These are phyloP conservation scores for Dioscorea zingiberensis DNA, from an alignment of 106 monocot species.

Conservation along the genomic window DNA sequence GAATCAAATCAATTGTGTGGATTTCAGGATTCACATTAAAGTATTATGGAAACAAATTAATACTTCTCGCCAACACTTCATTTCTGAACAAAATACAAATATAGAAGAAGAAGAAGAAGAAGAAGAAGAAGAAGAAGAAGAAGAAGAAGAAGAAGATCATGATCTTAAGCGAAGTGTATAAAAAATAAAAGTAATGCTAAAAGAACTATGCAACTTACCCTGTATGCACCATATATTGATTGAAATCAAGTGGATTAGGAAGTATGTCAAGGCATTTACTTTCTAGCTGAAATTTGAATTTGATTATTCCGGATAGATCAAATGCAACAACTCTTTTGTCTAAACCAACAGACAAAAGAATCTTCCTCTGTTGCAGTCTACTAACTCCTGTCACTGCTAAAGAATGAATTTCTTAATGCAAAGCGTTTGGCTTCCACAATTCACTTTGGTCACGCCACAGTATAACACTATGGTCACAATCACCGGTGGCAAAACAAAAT, in stretches of 20 bases:
- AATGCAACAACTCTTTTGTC: constrained; percentile 82
- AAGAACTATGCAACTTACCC: constrained; percentile 36
- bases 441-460: constrained; percentile 57
- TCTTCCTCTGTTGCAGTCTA: constrained; percentile 62
- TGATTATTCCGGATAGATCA: constrained; percentile 51
- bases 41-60: too few relatives aligned
- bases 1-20: too few relatives aligned
- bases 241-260: constrained; percentile 73
- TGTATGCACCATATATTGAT: constrained; percentile 85
- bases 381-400: constrained; percentile 89
- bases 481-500: constrained; percentile 70
- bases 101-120: too few relatives aligned
- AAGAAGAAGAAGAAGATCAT: too few relatives aligned
- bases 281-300: constrained; percentile 71
- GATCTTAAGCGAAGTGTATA: too few relatives aligned
- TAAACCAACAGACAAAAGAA: constrained; percentile 78
- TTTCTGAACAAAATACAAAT: too few relatives aligned
- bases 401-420: constrained; percentile 62
- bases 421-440: constrained; percentile 56
- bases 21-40: too few relatives aligned
- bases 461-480: constrained; percentile 79
- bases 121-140: too few relatives aligned
- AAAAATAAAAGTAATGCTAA: too few relatives aligned
- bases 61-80: too few relatives aligned
- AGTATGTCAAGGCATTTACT: constrained; percentile 85